These are phyloP conservation scores for Lipomyces starkeyi DNA, from an alignment of 805 yeast species.

Conservation along the genomic window DNA sequence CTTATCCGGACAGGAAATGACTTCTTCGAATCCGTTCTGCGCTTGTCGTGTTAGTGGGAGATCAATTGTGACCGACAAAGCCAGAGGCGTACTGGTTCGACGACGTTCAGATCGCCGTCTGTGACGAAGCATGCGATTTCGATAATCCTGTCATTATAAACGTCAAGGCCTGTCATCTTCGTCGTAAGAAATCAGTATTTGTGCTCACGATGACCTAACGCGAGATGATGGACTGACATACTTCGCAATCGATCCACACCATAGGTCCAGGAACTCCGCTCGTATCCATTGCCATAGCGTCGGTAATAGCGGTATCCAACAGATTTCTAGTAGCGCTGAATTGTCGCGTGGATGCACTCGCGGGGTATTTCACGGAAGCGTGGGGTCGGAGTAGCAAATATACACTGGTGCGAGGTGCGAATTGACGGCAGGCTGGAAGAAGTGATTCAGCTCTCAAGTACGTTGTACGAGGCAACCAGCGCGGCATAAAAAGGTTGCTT, in stretches of 20 bases:
- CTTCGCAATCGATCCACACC: slow-evolving; percentile 96
- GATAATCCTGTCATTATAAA: slow-evolving; percentile 79
- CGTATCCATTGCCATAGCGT: not conserved
- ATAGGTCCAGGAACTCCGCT: slow-evolving; percentile 45
- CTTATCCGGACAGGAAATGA: slow-evolving; percentile 68
- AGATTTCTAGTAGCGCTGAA: not conserved
- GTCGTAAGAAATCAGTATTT: not conserved
- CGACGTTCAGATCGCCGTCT: slow-evolving; percentile 73
- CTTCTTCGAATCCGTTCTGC: slow-evolving; percentile 73
- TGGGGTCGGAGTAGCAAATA: not conserved
- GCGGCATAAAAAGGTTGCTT: not conserved
- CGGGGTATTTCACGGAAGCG: not conserved
- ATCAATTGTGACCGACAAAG: not conserved
- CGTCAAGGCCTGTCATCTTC: slow-evolving; percentile 89
- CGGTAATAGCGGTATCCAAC: not conserved
- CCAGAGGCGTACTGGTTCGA: slow-evolving; percentile 54
- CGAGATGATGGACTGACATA: slow-evolving; percentile 14
- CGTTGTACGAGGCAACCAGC: not conserved
- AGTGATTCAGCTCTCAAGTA: not conserved
- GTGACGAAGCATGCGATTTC: slow-evolving; percentile 92
- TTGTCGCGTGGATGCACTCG: not conserved
- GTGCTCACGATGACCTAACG: not conserved
- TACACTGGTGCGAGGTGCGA: not conserved
- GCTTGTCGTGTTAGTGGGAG: not conserved
- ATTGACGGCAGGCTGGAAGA: not conserved